Base-by-base conservation (phyloP, 371 early-diverging fungal genomes). In the Mortierella sp. region DNA sequence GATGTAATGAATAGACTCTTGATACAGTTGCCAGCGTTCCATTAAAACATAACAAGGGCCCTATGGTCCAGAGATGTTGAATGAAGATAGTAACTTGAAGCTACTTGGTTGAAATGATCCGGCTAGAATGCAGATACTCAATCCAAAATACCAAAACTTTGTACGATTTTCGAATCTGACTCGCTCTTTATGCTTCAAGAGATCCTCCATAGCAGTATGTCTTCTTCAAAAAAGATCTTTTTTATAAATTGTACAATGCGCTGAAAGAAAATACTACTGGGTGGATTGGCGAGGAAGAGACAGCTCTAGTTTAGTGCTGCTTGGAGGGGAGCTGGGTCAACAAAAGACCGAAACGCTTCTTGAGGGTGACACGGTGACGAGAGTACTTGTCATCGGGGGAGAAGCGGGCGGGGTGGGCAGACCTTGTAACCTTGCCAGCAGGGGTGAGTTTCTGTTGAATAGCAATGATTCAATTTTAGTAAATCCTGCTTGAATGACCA, bases 331-430 rank as follows among this genome's bases (percentile, higher is more conserved):
- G 90, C 88, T 97, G 96, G 51, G 96, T 94, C 68, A 93, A 91
- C 62, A 98, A 88, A 49, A 98, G 83, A 62, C 94, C 94, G 86
- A 95, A 97, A 70, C 99, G 91, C 84, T 94, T 95, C 93, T 98
- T 98, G 83, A 98, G 91, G n/a, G 96, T 96, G 52, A 98, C 95
- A 71, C 99, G 93, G 84, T 98, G 98, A 73, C 97, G 95, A 72
- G 97, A 97, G 92, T 91, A 98, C 89, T 98, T 98, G 92, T 98
- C 99, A 85, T 98, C 98, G 62, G 99, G 99, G 32, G 97, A 97
- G 90, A 98, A 98, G 67, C 98, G 95, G 26, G 98, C 94, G 43
- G 99, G 99, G 84, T 98, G 99, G 62, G 99, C 99, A 47, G 97
- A 96, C 84, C 94, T 94, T 70, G 98, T 98, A 69, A 94, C 89